Percentiles rank a stretch among this genome's conserved stretches.
Conservation (phyloP, 305 asterid genomes). For the Striga hermonthica region DNA sequence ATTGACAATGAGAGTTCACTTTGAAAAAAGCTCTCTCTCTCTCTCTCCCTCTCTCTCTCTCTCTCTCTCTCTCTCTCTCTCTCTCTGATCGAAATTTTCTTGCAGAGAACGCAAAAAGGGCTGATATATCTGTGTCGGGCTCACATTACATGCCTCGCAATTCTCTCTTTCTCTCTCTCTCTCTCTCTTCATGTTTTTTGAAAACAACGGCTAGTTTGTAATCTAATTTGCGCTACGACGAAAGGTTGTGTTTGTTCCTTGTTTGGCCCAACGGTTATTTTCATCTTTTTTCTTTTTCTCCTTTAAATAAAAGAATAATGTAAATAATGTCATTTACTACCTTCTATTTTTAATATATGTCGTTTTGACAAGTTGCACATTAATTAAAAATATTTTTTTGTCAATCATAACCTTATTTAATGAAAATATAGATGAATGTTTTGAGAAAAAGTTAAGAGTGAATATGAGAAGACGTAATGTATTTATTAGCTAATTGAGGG, state of each 20-base stretch:
- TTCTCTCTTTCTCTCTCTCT: slow-evolving; percentile 30
- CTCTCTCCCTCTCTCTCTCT: slow-evolving; percentile 18
- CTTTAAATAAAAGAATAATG: not conserved
- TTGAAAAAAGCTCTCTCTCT: slow-evolving; percentile 18
- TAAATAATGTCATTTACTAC: not conserved
- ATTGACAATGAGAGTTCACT: slow-evolving; percentile 14
- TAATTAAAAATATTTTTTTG: no score
- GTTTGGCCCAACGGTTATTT: slow-evolving; percentile 43
- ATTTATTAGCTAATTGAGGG: no score
- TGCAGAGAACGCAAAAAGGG: slow-evolving; percentile 36
- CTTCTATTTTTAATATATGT: no score
- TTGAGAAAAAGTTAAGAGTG: no score
- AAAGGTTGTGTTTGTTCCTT: slow-evolving; percentile 36
- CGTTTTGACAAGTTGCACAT: no score
- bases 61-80: slow-evolving; percentile 23
- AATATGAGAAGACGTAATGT: no score
- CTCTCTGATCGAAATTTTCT: slow-evolving; percentile 8
- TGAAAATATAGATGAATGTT: no score
- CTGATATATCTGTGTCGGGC: slow-evolving; percentile 35
- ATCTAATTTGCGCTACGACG: slow-evolving; percentile 35
- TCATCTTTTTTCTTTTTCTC: slow-evolving; percentile 12
- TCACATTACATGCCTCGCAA: slow-evolving; percentile 1
- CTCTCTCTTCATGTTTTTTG: slow-evolving; percentile 35
- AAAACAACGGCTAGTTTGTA: slow-evolving; percentile 68
- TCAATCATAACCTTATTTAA: no score